These are phyloP conservation scores for Osmanthus fragrans DNA, from an alignment of 257 asterid species.

Conservation along the genomic window DNA sequence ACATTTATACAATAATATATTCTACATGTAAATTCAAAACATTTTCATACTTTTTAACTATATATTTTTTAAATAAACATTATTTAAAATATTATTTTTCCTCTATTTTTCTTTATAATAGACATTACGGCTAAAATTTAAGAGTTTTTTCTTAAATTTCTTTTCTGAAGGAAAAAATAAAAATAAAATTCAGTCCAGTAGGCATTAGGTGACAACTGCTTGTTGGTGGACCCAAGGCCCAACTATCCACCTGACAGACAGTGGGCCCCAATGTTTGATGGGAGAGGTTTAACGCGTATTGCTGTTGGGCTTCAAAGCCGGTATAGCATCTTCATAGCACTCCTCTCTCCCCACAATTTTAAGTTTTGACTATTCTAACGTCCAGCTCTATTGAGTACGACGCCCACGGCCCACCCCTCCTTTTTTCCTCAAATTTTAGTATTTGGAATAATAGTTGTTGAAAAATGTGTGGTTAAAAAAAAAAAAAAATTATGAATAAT, in stretches of 20 bases:
- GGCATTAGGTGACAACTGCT: neutral
- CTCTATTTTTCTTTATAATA: too few relatives aligned
- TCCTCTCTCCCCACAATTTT: neutral
- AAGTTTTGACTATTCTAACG: too few relatives aligned
- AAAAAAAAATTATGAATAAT: too few relatives aligned
- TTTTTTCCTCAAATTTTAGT: too few relatives aligned
- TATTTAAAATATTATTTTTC: too few relatives aligned
- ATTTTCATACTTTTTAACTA: too few relatives aligned
- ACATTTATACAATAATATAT: too few relatives aligned
- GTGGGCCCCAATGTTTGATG: constrained; percentile 44
- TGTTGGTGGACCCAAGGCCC: constrained; percentile 2
- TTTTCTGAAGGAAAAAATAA: neutral
- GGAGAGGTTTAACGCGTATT: neutral
- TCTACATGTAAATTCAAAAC: rapidly evolving
- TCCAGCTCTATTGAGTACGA: too few relatives aligned
- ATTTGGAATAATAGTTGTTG: too few relatives aligned
- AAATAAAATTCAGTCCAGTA: neutral
- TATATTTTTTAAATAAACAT: too few relatives aligned
- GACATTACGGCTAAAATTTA: neutral
- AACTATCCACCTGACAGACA: constrained; percentile 5
- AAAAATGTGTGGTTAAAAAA: too few relatives aligned
- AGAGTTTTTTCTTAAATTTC: neutral
- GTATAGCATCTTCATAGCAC: neutral
- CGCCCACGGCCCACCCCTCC: too few relatives aligned
- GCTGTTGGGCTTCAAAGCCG: constrained; percentile 29